Evolutionary conservation across 2,329 filamentous ascomycete genomes (phyloP), one percentile per base, ranked within the genome.

Genomic region (Trichoderma asperellum): DNA sequence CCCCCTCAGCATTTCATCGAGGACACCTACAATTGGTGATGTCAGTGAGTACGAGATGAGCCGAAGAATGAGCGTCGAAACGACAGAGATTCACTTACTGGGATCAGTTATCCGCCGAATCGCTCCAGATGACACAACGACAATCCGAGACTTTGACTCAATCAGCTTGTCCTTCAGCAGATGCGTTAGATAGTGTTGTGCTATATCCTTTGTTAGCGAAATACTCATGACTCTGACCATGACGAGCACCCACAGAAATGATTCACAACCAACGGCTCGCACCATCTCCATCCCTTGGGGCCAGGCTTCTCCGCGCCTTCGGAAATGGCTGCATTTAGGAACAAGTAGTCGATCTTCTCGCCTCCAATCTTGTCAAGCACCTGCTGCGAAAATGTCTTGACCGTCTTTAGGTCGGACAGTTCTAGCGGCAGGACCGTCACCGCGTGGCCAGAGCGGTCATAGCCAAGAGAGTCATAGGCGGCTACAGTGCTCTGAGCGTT

Each of bases 121-220:
- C 0, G 80, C 84, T 1, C 85, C 85, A 0, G 84, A 86, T 0
- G 85, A 87, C 0, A 87, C 83, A 8, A 86, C 75, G 3, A 87
- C 81, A 53, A 87, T 77, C 49, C 85, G 81, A 0, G 83, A 79
- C 61, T 78, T 79, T 35, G 83, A 85, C 4, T 78, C 76, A 4
- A 82, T 79, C 18, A 87, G 72, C 73, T 84, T 86, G 24, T 84
- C 80, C 3, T 79, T 79, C 34, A 87, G 74, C 3, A 86, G 76
- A 71, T 87, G 85, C 0, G 81, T 75, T 0, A 87, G 79, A 68
- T 87, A 87, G 73, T 87, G 85, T 68, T 87, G 85, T 5, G 85
- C 85, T 87, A 63, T 37, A 16, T 2, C 10, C 27, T 29, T 52
- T 12, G 21, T 49, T 37, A 58, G 40, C 53, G n/a, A 35, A 2